Evolutionary conservation across 2,329 filamentous ascomycete genomes (phyloP).

Genomic region (Purpureocillium lavendulum): DNA sequence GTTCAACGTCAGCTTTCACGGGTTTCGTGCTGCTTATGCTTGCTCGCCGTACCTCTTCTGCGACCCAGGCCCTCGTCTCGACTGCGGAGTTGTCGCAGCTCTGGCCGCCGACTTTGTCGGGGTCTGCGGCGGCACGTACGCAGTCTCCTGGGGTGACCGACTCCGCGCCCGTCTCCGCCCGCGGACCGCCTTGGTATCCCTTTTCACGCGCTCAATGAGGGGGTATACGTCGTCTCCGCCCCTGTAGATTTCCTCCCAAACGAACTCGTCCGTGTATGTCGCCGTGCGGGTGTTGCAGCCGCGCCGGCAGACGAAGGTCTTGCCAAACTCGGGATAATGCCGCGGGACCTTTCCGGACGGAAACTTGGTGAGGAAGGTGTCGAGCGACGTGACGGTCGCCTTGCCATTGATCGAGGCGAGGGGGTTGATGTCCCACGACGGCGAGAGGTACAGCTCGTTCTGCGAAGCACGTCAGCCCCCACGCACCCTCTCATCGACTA

Average conservation of each 20-base stretch:
- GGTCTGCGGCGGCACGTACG: slow-evolving; percentile 26
- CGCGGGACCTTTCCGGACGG: slow-evolving; percentile 69
- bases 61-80: slow-evolving; percentile 17
- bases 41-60: slow-evolving; percentile 17
- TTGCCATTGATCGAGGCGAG: slow-evolving; percentile 86
- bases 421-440: slow-evolving; percentile 80
- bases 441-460: slow-evolving; percentile 89
- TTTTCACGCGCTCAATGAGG: slow-evolving; percentile 60
- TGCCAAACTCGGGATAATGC: slow-evolving; percentile 66
- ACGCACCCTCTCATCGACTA: no score
- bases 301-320: slow-evolving; percentile 81
- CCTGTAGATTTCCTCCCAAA: slow-evolving; percentile 78
- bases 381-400: slow-evolving; percentile 68
- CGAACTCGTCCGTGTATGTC: slow-evolving; percentile 85
- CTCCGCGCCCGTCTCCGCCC: slow-evolving; percentile 20
- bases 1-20: slow-evolving; percentile 38
- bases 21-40: not conserved
- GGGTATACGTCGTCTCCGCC: slow-evolving; percentile 55
- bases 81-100: slow-evolving; percentile 20
- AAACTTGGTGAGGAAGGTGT: slow-evolving; percentile 58
- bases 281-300: slow-evolving; percentile 85
- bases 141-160: slow-evolving; percentile 20
- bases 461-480: no score
- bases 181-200: slow-evolving; percentile 60
- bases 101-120: slow-evolving; percentile 25